Base-by-base conservation (phyloP, 805 yeast genomes). In the Candida dendrica region DNA sequence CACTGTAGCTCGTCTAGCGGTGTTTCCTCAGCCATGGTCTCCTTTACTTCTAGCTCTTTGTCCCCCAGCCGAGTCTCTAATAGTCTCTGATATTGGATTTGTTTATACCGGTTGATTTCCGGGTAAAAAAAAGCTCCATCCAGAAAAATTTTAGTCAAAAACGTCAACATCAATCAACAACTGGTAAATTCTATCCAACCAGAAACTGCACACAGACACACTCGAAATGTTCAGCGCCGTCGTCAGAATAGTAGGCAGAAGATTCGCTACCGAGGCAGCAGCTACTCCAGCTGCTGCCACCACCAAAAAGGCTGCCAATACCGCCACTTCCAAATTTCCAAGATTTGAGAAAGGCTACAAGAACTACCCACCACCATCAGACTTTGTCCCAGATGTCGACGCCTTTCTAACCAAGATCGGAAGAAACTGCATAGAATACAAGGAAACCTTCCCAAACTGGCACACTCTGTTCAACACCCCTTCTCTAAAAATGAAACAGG, bases 1-100 rank as follows among this genome's bases (percentile, higher is more conserved):
- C 98, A 93, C 60, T 90, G 98, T 34, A 93, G 72, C 55, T 91
- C 97, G 57, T 90, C 97, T 22, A 90, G 68, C 26, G 70, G 69
- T 39, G 71, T 51, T 5, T 41, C 40, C 1, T 52, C 52, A 1
- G 53, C 29, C 56, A 52, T n/a, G n/a, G n/a, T 51, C 30, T 8
- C 13, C n/a, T 10, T 10, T 22, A 6, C 24, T 22, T 22, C 24
- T 22, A 6, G 24, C 8, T 22, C 24, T 22, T n/a, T n/a, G n/a
- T n/a, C n/a, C n/a, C n/a, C n/a, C n/a, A n/a, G n/a, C n/a, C n/a
- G n/a, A n/a, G n/a, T n/a, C n/a, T n/a, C n/a, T n/a, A n/a, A n/a
- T n/a, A n/a, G n/a, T n/a, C n/a, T n/a, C n/a, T n/a, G n/a, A n/a
- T n/a, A n/a, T n/a, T n/a, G n/a, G n/a, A n/a, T n/a, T n/a, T n/a